Evolutionary conservation across 2,329 filamentous ascomycete species (phyloP).

Genomic region (Hypoxylon sp.): DNA sequence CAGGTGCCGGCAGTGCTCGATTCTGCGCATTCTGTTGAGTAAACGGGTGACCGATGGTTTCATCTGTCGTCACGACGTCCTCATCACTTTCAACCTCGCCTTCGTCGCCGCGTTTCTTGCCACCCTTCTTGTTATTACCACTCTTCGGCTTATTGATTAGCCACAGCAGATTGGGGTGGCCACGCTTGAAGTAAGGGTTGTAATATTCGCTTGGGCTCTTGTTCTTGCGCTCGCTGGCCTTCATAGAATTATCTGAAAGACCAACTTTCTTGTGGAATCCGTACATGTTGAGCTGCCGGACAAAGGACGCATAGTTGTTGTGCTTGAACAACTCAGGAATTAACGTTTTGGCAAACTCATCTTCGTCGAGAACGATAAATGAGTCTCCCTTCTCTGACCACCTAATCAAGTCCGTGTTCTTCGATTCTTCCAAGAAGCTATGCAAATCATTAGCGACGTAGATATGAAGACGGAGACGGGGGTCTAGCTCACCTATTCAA

Average conservation of each 20-base stretch:
- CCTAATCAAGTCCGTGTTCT: conserved; percentile 93
- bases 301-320: conserved; percentile 97
- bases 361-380: conserved; percentile 96
- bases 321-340: conserved; percentile 99
- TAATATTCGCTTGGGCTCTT: conserved; percentile 99
- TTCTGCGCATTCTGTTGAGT: conserved; percentile 46
- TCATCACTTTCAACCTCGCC: conserved; percentile 80
- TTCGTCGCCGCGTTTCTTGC: conserved; percentile 72
- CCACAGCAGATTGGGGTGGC: conserved; percentile 93
- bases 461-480: conserved; percentile 14
- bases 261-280: conserved; percentile 97
- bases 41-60: conserved; percentile 58
- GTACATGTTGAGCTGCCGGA: conserved; percentile 95
- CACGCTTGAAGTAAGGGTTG: conserved; percentile 95
- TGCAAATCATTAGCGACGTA: conserved; percentile 25
- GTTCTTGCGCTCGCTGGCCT: conserved; percentile 94
- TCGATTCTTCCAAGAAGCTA: conserved; percentile 92
- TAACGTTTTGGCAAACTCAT: conserved; percentile 97
- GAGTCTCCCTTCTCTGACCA: conserved; percentile 98
- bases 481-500: conserved; percentile 82
- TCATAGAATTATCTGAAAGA: conserved; percentile 96
- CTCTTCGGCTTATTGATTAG: conserved; percentile 96
- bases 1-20: conserved; percentile 59
- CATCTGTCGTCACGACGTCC: conserved; percentile 61
- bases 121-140: conserved; percentile 68